Percentiles rank a stretch among this genome's conserved stretches.
Evolutionary conservation across 1,284 basidiomycete species (phyloP).

Genomic region (Cutaneotrichosporon sp.): DNA sequence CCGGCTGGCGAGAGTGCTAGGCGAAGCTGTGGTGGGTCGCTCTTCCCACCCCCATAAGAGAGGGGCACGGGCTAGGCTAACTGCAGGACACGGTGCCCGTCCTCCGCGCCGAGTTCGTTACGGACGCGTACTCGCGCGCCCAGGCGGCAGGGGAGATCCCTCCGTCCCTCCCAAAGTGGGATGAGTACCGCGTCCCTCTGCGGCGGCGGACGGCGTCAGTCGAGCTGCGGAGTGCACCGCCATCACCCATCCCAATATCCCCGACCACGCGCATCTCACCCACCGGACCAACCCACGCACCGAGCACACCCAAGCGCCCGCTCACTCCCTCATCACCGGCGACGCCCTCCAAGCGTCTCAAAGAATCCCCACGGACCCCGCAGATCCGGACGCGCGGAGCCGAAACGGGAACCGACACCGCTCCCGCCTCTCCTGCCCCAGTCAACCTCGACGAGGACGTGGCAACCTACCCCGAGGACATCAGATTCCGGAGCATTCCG

Average conservation of each 20-base stretch:
- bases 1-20: constrained; percentile 38
- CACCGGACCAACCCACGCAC: too few relatives aligned
- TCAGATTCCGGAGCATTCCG: constrained; percentile 42
- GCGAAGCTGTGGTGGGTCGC: constrained; percentile 6
- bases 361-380: neutral
- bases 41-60: neutral
- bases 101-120: constrained; percentile 34
- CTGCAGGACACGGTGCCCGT: constrained; percentile 32
- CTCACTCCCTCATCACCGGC: neutral
- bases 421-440: neutral
- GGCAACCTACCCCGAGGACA: constrained; percentile 31
- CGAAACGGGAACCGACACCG: constrained; percentile 3
- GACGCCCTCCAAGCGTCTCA: neutral
- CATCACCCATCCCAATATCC: neutral
- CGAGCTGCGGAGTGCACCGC: neutral
- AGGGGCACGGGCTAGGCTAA: constrained; percentile 1
- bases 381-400: neutral
- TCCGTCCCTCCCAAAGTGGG: constrained; percentile 23
- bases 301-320: neutral
- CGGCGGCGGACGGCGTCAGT: constrained; percentile 7
- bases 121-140: constrained; percentile 30
- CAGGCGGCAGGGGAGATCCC: neutral
- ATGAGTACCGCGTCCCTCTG: constrained; percentile 24
- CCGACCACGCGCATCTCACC: neutral
- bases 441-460: constrained; percentile 27